These are phyloP conservation scores for Tuber magnatum DNA, from an alignment of 495 filamentous ascomycete genomes.

Conservation along the genomic window DNA sequence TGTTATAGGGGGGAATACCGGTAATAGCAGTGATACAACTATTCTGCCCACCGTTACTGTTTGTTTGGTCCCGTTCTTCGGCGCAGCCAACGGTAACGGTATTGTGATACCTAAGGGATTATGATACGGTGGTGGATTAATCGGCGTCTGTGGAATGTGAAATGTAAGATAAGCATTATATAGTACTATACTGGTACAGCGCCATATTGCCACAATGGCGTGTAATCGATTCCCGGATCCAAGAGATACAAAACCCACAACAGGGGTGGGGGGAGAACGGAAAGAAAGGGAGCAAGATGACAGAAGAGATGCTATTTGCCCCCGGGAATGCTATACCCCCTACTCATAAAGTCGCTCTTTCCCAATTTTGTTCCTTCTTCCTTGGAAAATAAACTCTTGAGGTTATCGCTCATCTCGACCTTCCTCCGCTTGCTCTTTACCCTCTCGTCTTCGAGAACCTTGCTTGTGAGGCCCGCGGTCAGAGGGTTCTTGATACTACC, in stretches of 20 bases:
- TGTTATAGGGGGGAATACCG: background rate
- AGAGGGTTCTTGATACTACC: slow-evolving; percentile 73
- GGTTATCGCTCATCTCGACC: slow-evolving; percentile 58
- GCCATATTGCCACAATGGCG: background rate
- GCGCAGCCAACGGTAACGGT: background rate
- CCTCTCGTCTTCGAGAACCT: slow-evolving; percentile 77
- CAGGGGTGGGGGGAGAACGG: background rate
- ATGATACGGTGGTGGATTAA: background rate
- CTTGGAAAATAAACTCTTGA: slow-evolving; percentile 60
- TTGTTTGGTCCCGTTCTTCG: background rate
- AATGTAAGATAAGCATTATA: background rate
- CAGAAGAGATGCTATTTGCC: slow-evolving; percentile 9
- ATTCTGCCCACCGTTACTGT: background rate
- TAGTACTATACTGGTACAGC: too few relatives aligned
- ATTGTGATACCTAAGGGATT: background rate
- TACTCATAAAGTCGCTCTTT: slow-evolving; percentile 70
- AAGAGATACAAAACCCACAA: background rate
- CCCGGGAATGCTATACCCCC: slow-evolving; percentile 61
- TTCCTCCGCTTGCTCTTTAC: slow-evolving; percentile 73
- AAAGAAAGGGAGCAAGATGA: background rate
- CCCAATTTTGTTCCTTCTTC: slow-evolving; percentile 24
- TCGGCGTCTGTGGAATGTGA: background rate
- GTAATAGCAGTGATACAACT: background rate
- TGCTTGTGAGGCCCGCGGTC: slow-evolving; percentile 75
- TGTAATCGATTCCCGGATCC: background rate